These are phyloP conservation scores for Sclerotinia subarctica DNA, from an alignment of 2,329 filamentous ascomycete species.

Conservation along the genomic window DNA sequence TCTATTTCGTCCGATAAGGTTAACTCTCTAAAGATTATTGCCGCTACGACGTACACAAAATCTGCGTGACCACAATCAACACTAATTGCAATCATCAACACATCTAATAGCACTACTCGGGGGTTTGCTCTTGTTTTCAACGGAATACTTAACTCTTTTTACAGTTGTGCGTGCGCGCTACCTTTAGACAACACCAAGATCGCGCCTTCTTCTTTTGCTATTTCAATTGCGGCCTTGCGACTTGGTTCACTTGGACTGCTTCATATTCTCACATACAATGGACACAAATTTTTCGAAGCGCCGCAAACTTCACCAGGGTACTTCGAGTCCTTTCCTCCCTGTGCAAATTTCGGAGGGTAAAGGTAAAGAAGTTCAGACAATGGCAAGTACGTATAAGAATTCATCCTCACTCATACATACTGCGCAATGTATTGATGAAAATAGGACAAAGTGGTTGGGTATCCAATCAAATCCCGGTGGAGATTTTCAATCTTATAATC, in stretches of 20 bases:
- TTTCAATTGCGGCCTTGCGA: background rate
- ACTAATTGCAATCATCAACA: background rate
- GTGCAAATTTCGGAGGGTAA: slow-evolving; percentile 18
- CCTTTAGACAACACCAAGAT: background rate
- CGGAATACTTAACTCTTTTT: background rate
- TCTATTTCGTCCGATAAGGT: background rate
- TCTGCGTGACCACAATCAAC: background rate
- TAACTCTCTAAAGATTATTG: background rate
- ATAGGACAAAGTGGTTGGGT: slow-evolving; percentile 40
- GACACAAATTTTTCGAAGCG: slow-evolving; percentile 29
- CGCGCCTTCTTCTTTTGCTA: background rate
- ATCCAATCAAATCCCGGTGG: slow-evolving; percentile 50
- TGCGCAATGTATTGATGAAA: slow-evolving; percentile 7
- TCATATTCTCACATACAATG: slow-evolving; percentile 1
- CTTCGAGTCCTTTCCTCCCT: slow-evolving; percentile 12
- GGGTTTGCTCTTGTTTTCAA: background rate
- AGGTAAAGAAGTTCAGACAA: slow-evolving; percentile 10
- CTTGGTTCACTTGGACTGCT: background rate
- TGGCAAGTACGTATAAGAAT: background rate
- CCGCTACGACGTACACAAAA: background rate
- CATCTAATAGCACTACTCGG: background rate
- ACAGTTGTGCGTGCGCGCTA: background rate
- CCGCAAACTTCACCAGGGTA: slow-evolving; percentile 27
- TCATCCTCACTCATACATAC: background rate
- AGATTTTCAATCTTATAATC: slow-evolving; percentile 59